Base-by-base conservation (phyloP, 176 grass and related monocot species). In the Ensete glaucum region DNA sequence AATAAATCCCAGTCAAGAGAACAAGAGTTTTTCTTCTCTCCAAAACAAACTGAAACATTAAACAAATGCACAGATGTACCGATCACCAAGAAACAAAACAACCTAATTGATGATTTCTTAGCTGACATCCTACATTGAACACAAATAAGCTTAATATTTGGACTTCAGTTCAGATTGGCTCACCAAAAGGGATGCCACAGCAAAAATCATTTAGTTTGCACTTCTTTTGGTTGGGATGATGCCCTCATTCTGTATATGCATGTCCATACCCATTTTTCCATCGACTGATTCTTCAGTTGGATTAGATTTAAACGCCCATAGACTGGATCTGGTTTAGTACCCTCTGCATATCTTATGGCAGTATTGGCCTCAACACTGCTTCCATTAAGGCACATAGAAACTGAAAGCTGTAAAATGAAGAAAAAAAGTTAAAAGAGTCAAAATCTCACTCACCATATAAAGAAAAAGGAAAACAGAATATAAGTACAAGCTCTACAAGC, bases 171-270 rank as follows among this genome's bases (percentile, higher is more conserved):
- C 10, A 74, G 23, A 63, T n/a, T 16, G 55, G 76, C 76, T 74
- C 89, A 98, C 90, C 95, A 80, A 87, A 98, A 68, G 90, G 94
- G 74, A 98, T 98, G 84, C 90, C 95, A 3, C 93, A 78, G 76
- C 90, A 98, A 84, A 98, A 98, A 74, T 98, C 95, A 55, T 93
- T 90, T 55, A 98, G 91, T 81, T 98, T 54, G 94, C 86, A 89
- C 66, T 79, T 53, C 85, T 90, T 59, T 91, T 86, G 14, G 71
- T 84, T 63, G 54, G 67, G 62, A 82, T 22, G 66, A 71, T 70
- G 75, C 34, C 80, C 58, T 85, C 79, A 23, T 85, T 78, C n/a
- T 19, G 66, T 49, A 9, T 15, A 9, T 48, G 66, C 55, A n/a
- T 24, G 52, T 62, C 75, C 52, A 11, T 48, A 11, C 49, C 64